Evolutionary conservation across 2,329 filamentous ascomycete genomes (phyloP), one percentile per base, ranked within the genome.

Genomic region (Apiospora rasikravindrae): DNA sequence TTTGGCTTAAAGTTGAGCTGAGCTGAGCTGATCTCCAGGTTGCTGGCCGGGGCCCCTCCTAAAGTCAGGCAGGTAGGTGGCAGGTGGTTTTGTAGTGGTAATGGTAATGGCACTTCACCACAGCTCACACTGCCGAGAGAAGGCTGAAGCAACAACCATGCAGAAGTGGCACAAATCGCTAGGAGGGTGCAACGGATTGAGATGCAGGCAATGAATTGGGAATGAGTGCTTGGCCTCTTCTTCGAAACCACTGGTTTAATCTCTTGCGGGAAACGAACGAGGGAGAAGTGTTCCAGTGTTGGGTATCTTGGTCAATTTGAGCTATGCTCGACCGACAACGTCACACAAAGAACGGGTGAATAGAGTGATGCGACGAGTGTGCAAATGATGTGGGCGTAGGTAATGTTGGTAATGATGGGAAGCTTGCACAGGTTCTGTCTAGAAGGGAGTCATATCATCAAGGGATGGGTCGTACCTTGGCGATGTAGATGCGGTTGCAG

Each of bases 381-480:
- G 49, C 49, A 61, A 64, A 64, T 33, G 69, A 64, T 42, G 33
- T 68, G 37, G 45, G 29, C 61, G 57, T n/a, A 42, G 40, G 16
- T 37, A 6, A 42, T 44, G 68, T 57, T 42, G 47, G 49, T 53
- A 40, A 33, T 64, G 53, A 47, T 61, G 22, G 37, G 13, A 37
- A 26, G 69, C 45, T 61, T 71, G n/a, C 45, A n/a, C 45, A 47
- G 57, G 37, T 45, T 24, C 51, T 33, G 51, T 51, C 22, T 24
- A 71, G 40, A 42, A 51, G 26, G 47, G 33, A n/a, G 26, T 47
- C 61, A 64, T 37, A 19, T 64, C 19, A n/a, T 64, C 29, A 64
- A 40, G 33, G 57, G 57, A 64, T 73, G 49, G 74, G 73, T 76
- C 79, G 73, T 80, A 80, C 79, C 79, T 80, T 40, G 78, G 72